Evolutionary conservation across 129 eudicot species (phyloP).

Genomic region (Chrysanthemum makinoi): DNA sequence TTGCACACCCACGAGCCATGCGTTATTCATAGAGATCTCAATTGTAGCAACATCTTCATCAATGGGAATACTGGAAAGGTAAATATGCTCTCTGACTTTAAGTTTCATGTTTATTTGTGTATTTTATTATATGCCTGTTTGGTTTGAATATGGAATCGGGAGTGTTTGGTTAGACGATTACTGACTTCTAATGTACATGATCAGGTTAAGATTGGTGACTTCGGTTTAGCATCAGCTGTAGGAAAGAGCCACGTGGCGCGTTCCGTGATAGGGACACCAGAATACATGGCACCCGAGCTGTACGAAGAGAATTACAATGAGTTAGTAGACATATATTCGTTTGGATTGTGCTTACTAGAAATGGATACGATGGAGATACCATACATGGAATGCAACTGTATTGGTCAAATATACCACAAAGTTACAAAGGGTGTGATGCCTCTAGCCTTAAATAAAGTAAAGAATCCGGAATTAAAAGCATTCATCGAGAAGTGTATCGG

Average conservation of each 20-base stretch:
- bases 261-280: not conserved
- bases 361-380: not conserved
- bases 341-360: not conserved
- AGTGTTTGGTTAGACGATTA: too few relatives aligned
- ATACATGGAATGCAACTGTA: not conserved
- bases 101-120: too few relatives aligned
- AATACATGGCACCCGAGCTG: not conserved
- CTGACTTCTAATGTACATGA: too few relatives aligned
- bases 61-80: not conserved
- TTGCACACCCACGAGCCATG: conserved; percentile 1
- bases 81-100: too few relatives aligned
- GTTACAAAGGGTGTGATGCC: not conserved
- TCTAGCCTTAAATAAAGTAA: not conserved
- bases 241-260: not conserved
- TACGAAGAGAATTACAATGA: conserved; percentile 2
- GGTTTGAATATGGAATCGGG: too few relatives aligned
- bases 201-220: not conserved
- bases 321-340: not conserved
- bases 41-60: conserved; percentile 1
- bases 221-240: not conserved
- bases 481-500: not conserved
- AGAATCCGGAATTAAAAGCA: not conserved
- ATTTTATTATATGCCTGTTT: too few relatives aligned
- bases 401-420: not conserved
- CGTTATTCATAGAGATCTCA: not conserved